Conservation (phyloP, 2,329 filamentous ascomycete genomes). For the Botrytis pseudocinerea region DNA sequence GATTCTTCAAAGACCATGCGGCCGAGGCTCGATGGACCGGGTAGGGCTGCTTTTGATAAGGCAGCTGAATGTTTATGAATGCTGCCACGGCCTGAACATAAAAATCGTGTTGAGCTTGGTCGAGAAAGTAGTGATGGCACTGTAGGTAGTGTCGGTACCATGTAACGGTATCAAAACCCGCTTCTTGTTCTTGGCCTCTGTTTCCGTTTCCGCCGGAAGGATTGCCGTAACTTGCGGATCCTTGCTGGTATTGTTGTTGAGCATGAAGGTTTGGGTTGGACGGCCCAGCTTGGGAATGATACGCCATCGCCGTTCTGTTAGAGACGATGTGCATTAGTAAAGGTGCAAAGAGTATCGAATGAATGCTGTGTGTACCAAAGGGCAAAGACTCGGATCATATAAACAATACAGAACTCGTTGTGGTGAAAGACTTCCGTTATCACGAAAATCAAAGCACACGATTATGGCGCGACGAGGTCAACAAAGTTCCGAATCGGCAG, state of each 20-base stretch:
- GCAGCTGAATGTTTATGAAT: constrained; percentile 88
- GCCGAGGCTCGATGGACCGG: constrained; percentile 46
- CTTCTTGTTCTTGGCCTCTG: neutral
- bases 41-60: constrained; percentile 67
- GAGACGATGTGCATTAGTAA: constrained; percentile 18
- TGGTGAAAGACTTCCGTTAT: neutral
- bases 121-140: constrained; percentile 88
- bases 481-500: neutral
- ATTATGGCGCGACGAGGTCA: neutral
- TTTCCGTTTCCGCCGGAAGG: neutral
- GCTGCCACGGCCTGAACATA: constrained; percentile 85
- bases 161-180: constrained; percentile 74
- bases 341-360: neutral
- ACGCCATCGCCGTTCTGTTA: constrained; percentile 22
- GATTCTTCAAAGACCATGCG: constrained; percentile 42
- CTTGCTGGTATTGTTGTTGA: constrained; percentile 16
- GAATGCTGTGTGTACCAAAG: constrained; percentile 8
- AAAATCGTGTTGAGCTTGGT: constrained; percentile 81
- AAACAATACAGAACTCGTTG: neutral
- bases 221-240: constrained; percentile 2
- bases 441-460: neutral
- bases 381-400: neutral
- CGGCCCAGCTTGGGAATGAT: constrained; percentile 23
- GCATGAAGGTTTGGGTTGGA: constrained; percentile 19
- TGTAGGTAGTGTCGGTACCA: constrained; percentile 92